A percentile compares a stretch with the other conserved stretches of the same genome.
These are phyloP conservation scores for Beauveria australis DNA, from an alignment of 2,329 filamentous ascomycete species.

Conservation along the genomic window DNA sequence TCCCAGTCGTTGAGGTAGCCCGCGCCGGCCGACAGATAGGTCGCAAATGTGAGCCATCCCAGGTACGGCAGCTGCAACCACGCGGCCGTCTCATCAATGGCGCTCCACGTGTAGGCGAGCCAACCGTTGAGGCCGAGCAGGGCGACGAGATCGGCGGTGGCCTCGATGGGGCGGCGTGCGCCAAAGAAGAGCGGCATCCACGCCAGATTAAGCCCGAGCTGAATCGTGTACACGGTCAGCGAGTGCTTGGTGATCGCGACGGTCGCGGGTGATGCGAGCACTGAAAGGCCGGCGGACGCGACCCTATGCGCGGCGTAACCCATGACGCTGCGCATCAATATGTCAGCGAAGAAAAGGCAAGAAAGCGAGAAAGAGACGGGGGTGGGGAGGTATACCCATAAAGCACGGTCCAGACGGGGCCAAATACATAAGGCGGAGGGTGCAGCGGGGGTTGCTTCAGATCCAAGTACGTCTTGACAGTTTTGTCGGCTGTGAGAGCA, in stretches of 20 bases:
- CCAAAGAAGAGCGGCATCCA: slow-evolving; percentile 95
- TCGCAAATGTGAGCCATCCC: slow-evolving; percentile 79
- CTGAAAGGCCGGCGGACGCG: slow-evolving; percentile 53
- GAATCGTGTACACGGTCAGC: slow-evolving; percentile 75
- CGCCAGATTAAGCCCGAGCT: slow-evolving; percentile 74
- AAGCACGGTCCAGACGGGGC: slow-evolving; percentile 58
- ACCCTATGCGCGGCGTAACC: slow-evolving; percentile 82
- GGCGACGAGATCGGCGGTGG: slow-evolving; percentile 65
- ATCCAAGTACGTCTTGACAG: slow-evolving; percentile 53
- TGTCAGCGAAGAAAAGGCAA: not conserved
- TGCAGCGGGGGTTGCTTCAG: slow-evolving; percentile 60
- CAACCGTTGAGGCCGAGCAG: slow-evolving; percentile 66
- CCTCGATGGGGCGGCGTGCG: slow-evolving; percentile 62
- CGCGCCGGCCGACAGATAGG: slow-evolving; percentile 67
- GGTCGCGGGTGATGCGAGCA: slow-evolving; percentile 44
- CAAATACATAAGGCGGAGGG: slow-evolving; percentile 54
- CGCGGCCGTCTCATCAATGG: slow-evolving; percentile 63
- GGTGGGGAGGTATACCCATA: slow-evolving; percentile 38
- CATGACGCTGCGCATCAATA: slow-evolving; percentile 50
- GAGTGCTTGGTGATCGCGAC: slow-evolving; percentile 55
- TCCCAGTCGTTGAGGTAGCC: slow-evolving; percentile 64
- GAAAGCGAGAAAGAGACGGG: slow-evolving; percentile 4
- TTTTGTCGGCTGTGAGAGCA: slow-evolving; percentile 40
- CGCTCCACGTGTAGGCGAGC: slow-evolving; percentile 66
- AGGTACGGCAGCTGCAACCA: slow-evolving; percentile 76